Base-by-base conservation (phyloP, 1,284 basidiomycete species). In the Apiotrichum porosum region DNA sequence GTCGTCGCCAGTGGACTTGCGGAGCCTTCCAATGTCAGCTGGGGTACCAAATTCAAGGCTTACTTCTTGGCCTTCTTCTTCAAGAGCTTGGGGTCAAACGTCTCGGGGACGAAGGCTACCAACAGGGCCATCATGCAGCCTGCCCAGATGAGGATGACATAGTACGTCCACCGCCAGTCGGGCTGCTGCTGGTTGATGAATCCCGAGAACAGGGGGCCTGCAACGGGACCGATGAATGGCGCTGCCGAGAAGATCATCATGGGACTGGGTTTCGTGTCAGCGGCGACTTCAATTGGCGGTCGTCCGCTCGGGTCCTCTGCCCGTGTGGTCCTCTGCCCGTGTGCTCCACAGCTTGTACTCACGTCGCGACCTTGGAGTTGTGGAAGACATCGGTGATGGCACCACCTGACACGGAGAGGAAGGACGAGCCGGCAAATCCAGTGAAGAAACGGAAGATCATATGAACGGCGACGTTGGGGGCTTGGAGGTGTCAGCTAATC, bases 91-190 rank as follows among this genome's bases (percentile, higher is more conserved):
- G 86, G 85, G 2, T 69, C 69, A 62, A 82, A 88, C 0, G 88
- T 90, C 71, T 92, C 89, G 0, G 86, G 85, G 0, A 88, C 80
- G 43, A 88, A 69, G 9, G 75, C 32, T 23, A 73, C 15, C 34
- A 75, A 42, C 3, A 74, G 44, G 0, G 59, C 46, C 3, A 75
- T 54, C 49, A 73, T 68, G 31, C 74, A 65, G 13, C 59, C 66
- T 0, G 75, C 66, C 72, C 77, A 77, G 32, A 84, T 83, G 2
- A 83, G 61, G 41, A 84, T 66, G 22, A 84, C 70, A 49, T 82
- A 80, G 67, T 83, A 90, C 0, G 84, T 86, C 87, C 86, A 89
- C 44, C 84, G 73, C 88, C 88, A 91, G 47, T 79, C 56, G 12
- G 49, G 26, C 0, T 80, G 58, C 56, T 85, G 76, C 77, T 83